Evolutionary conservation across 768 basidiomycete species (phyloP).

Genomic region (Rhodotorula graminis): DNA sequence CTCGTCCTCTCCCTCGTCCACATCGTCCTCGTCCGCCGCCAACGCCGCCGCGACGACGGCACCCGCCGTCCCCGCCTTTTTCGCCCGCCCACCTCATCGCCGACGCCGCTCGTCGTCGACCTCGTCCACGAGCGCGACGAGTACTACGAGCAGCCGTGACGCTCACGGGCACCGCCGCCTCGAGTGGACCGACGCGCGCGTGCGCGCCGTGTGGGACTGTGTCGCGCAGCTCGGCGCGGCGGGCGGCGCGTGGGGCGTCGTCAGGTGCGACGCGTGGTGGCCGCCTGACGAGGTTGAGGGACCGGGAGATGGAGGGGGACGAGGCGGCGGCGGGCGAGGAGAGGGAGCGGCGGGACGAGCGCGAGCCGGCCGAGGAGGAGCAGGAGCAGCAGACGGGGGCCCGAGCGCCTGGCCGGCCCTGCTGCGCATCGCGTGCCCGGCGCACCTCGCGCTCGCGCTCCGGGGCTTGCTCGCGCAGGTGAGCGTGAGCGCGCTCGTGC

Average conservation of each 20-base stretch:
- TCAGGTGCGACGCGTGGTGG: background rate
- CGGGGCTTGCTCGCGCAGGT: background rate
- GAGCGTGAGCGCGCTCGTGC: background rate
- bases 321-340: background rate
- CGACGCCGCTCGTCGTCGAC: background rate
- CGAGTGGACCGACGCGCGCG: constrained; percentile 24
- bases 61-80: background rate
- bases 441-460: constrained; percentile 28
- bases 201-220: constrained; percentile 4
- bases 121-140: too few relatives aligned
- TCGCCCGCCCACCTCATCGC: background rate
- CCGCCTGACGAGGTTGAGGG: background rate
- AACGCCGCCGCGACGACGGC: background rate
- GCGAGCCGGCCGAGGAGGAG: background rate
- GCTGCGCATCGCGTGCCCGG: constrained; percentile 16
- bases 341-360: background rate
- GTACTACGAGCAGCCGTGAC: background rate
- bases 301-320: background rate
- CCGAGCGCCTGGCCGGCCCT: background rate
- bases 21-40: too few relatives aligned
- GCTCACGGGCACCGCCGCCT: background rate
- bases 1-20: too few relatives aligned
- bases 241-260: constrained; percentile 1
- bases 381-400: background rate
- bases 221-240: background rate